phyloP scores from a whole-genome alignment of 2,329 filamentous ascomycete genomes.

The Pezicula radicicola region DNA sequence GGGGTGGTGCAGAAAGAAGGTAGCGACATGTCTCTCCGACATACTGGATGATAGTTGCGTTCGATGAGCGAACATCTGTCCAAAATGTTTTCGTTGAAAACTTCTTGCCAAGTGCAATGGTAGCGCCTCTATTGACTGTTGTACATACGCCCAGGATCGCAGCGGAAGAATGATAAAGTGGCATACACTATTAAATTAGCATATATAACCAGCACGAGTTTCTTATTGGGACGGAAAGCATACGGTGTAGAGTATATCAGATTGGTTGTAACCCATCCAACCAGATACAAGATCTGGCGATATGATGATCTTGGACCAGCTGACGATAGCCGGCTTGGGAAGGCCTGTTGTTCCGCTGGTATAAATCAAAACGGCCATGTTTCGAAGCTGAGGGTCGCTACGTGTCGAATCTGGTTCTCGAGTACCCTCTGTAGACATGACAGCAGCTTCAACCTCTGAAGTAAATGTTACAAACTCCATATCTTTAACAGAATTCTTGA shows the following conservation, averaged over 20 bases:
- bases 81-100: constrained; percentile 79
- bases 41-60: constrained; percentile 79
- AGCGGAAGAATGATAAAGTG: constrained; percentile 82
- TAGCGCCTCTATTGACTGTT: constrained; percentile 57
- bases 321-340: constrained; percentile 75
- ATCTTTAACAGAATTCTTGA: constrained; percentile 45
- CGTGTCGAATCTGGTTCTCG: constrained; percentile 58
- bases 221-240: constrained; percentile 13
- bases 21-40: constrained; percentile 87
- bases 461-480: constrained; percentile 63
- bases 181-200: constrained; percentile 64
- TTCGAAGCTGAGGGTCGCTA: constrained; percentile 42
- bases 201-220: neutral
- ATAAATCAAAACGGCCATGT: constrained; percentile 75
- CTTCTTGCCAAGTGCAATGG: constrained; percentile 70
- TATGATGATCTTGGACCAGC: constrained; percentile 63
- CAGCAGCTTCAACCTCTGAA: constrained; percentile 51
- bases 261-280: constrained; percentile 55
- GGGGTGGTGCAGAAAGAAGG: constrained; percentile 63
- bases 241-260: constrained; percentile 75
- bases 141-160: constrained; percentile 65
- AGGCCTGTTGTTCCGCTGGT: constrained; percentile 84
- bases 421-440: constrained; percentile 45
- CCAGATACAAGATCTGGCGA: constrained; percentile 48
- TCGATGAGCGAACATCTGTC: constrained; percentile 66